These are phyloP conservation scores for Phytophthora foliorum DNA, from an alignment of 352 stramenopile genomes.

Conservation along the genomic window DNA sequence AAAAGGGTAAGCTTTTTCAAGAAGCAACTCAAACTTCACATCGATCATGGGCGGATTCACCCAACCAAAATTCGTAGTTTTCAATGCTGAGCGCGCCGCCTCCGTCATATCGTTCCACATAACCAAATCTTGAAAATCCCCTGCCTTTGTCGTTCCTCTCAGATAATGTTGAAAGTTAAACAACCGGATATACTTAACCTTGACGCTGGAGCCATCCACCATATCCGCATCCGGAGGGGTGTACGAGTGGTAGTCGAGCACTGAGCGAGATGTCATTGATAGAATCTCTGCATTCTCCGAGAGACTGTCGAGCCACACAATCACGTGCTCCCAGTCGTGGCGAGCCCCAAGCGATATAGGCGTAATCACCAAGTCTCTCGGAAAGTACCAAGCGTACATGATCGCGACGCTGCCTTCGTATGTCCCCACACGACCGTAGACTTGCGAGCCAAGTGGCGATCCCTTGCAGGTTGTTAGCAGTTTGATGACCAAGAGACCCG, in stretches of 20 bases:
- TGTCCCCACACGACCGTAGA: constrained; percentile 5
- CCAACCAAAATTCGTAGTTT: constrained; percentile 1
- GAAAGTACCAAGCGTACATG: no score
- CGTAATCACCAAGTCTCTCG: constrained; percentile 7
- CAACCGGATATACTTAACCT: constrained; percentile 11
- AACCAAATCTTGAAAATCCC: constrained; percentile 22
- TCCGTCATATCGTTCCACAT: constrained; percentile 29
- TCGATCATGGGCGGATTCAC: background rate
- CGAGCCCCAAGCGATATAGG: constrained; percentile 31
- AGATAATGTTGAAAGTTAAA: constrained; percentile 20
- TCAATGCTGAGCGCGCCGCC: background rate
- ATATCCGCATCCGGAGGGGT: background rate
- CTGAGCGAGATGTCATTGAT: background rate
- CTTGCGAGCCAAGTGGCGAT: background rate
- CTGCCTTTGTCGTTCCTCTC: constrained; percentile 7
- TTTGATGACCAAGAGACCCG: constrained; percentile 1
- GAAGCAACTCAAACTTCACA: background rate
- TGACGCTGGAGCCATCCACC: constrained; percentile 4
- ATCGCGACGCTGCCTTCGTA: constrained; percentile 4
- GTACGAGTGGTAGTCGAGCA: background rate
- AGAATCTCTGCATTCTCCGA: background rate
- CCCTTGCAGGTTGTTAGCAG: background rate
- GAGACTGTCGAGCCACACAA: constrained; percentile 41
- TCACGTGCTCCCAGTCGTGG: constrained; percentile 48
- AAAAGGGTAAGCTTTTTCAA: constrained; percentile 8